Conservation (phyloP, 176 grass and related monocot genomes). For the Carex pumila region DNA sequence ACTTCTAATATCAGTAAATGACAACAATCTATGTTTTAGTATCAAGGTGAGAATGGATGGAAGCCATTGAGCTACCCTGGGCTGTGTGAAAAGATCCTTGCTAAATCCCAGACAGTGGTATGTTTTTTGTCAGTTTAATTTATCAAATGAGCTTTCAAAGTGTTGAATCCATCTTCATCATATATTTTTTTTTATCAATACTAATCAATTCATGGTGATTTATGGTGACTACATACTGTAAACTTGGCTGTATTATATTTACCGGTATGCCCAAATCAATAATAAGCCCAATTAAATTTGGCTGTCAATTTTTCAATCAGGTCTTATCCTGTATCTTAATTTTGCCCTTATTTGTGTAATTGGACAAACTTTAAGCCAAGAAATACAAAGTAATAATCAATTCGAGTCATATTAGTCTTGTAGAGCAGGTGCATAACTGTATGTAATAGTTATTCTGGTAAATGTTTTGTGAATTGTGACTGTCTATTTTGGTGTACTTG, state of each 20-base stretch:
- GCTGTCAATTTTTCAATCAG: background rate
- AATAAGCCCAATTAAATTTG: background rate
- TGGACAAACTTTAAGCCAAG: background rate
- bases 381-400: background rate
- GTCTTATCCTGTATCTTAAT: background rate
- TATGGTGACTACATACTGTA: background rate
- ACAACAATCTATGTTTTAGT: constrained; percentile 45
- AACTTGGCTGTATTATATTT: background rate
- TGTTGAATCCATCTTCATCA: background rate
- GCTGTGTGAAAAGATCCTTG: constrained; percentile 90
- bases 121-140: constrained; percentile 19
- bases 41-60: constrained; percentile 94
- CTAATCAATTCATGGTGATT: background rate
- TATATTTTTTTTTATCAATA: background rate
- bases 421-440: background rate
- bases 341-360: background rate
- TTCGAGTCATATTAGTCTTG: background rate
- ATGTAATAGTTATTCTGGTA: background rate
- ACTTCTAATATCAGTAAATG: background rate
- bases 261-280: background rate
- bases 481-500: background rate
- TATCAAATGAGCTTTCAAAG: background rate
- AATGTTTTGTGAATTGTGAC: background rate
- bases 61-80: constrained; percentile 79
- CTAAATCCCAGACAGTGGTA: constrained; percentile 99